Base-by-base conservation (phyloP, 225 moss, liverwort and hornwort species). In the Physcomitrellopsis africana region DNA sequence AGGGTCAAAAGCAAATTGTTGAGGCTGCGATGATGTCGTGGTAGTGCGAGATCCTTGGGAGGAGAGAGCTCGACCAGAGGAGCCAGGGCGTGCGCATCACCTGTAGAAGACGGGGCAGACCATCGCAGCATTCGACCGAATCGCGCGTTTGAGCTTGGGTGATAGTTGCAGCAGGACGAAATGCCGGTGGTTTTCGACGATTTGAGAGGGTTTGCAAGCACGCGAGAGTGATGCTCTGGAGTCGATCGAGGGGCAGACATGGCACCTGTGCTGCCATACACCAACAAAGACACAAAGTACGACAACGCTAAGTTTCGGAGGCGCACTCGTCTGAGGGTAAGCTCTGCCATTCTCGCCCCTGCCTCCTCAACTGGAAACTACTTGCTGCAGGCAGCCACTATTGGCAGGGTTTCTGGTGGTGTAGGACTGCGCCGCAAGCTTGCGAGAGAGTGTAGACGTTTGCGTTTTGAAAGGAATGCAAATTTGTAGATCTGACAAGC, bases 251-350 rank as follows among this genome's bases (percentile, higher is more conserved):
- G 71, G 70, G 67, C 62, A 80, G 74, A 77, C 64, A 87, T 88
- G 88, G 82, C 83, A 60, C 78, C 80, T 61, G 82, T 85, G 80
- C 78, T 88, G 85, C 88, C 88, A 51, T 88, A 85, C 73, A 76
- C 88, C 52, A 85, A 60, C 63, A 77, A 78, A 67, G 92, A 89
- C 20, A 73, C 86, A 42, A 70, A 82, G 26, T 99, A 99, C 72
- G 94, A 95, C 77, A 99, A 99, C 79, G 94, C 94, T 11, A 99
- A 99, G 86, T 85, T 99, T 66, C 97, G 97, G 49, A 90, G 87
- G 67, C 92, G 92, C 10, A 94, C 97, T 9, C 54, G 82, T 60
- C 58, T 89, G 1, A 87, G 87, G 97, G 97, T 94, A 79, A 68
- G 42, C 68, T 73, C 69, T 77, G 53, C 54, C 71, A 46, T 63